Evolutionary conservation across 2,329 filamentous ascomycete species (phyloP).

Genomic region (Albophoma yamanashiensis): DNA sequence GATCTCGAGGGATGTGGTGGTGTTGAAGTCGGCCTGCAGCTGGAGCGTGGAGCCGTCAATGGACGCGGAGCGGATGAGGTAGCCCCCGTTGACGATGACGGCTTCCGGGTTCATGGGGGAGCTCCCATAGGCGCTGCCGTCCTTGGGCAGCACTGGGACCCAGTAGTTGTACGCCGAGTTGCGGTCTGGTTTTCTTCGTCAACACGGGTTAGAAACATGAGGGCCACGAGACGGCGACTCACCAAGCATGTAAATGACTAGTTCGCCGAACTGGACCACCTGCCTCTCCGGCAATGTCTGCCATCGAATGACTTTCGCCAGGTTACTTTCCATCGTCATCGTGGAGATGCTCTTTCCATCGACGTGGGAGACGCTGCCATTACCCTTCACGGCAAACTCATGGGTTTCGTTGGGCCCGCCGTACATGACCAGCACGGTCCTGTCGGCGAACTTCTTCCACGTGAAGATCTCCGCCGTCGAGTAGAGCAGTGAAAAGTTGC

Average conservation of each 20-base stretch:
- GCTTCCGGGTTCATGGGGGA: conserved; percentile 24
- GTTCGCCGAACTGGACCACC: conserved; percentile 21
- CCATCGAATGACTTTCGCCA: conserved; percentile 20
- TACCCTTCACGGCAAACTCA: conserved; percentile 42
- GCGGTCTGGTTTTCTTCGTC: conserved; percentile 32
- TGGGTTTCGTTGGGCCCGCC: conserved; percentile 51
- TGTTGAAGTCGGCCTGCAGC: conserved; percentile 62
- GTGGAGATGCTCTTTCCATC: conserved; percentile 18
- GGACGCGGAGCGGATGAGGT: conserved; percentile 51
- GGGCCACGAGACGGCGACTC: not conserved
- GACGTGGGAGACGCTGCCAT: conserved; percentile 6
- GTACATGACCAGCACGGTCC: conserved; percentile 53
- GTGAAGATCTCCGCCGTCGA: conserved; percentile 62
- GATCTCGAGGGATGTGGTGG: conserved; percentile 56
- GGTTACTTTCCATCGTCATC: conserved; percentile 5
- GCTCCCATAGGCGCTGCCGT: conserved; percentile 18
- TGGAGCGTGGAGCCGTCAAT: conserved; percentile 45
- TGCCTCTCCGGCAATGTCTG: conserved; percentile 15
- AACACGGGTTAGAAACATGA: not conserved
- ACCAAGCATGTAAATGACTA: conserved; percentile 31
- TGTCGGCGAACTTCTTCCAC: conserved; percentile 51
- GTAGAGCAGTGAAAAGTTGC: conserved; percentile 49
- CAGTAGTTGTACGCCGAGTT: conserved; percentile 61
- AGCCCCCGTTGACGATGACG: conserved; percentile 53
- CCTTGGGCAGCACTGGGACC: conserved; percentile 43